These are phyloP conservation scores for Cucumis melo DNA, from an alignment of 306 rosid genomes.

Conservation along the genomic window DNA sequence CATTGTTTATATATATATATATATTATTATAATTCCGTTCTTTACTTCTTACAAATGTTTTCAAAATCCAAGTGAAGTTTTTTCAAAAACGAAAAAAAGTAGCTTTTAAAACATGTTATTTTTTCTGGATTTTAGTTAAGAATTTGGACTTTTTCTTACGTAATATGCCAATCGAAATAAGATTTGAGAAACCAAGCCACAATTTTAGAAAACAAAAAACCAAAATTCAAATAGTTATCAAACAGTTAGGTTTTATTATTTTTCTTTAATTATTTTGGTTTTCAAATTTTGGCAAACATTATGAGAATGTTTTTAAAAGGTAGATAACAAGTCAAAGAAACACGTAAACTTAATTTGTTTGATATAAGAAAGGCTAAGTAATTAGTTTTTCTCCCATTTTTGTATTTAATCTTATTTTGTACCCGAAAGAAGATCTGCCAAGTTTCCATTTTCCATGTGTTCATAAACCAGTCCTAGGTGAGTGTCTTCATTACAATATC, in stretches of 20 bases:
- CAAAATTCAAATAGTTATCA: neutral
- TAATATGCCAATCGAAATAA: too few species aligned
- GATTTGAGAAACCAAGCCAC: too few species aligned
- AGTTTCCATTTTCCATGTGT: slow-evolving; percentile 23
- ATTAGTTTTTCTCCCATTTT: neutral
- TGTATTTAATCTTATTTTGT: neutral
- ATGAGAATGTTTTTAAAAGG: neutral
- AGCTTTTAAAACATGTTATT: too few species aligned
- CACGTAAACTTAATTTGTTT: neutral
- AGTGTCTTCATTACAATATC: slow-evolving; percentile 21
- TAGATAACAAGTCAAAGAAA: neutral
- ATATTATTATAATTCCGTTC: too few species aligned
- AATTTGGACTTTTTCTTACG: too few species aligned
- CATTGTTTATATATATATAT: too few species aligned
- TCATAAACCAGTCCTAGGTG: slow-evolving; percentile 20
- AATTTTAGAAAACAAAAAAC: too few species aligned
- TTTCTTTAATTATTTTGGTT: neutral
- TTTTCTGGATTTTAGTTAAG: too few species aligned
- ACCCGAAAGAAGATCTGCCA: slow-evolving; percentile 21
- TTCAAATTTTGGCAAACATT: neutral
- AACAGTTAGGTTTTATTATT: neutral
- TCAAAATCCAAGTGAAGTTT: neutral
- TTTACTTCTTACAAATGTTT: too few species aligned
- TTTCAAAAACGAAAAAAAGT: neutral
- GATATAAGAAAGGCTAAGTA: neutral